Percentiles rank a stretch among this genome's conserved stretches.
Evolutionary conservation across 352 stramenopile genomes (phyloP).

Genomic region (Elongisporangium undulatum): DNA sequence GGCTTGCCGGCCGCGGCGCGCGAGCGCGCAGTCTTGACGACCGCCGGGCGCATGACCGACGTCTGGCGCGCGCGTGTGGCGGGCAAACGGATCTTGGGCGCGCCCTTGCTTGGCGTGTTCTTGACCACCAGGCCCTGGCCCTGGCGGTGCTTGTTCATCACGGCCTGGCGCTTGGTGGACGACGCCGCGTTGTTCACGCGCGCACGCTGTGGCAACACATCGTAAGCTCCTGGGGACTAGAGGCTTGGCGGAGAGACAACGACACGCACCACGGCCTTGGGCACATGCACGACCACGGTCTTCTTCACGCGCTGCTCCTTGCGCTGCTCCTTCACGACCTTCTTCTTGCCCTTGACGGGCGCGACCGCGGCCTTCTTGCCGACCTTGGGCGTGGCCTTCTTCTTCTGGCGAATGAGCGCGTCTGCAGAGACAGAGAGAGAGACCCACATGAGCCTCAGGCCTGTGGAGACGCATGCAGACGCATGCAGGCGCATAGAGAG

Average conservation of each 20-base stretch:
- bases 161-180: slow-evolving; percentile 55
- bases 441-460: neutral
- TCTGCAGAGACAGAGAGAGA: slow-evolving; percentile 14
- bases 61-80: slow-evolving; percentile 32
- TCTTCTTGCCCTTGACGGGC: slow-evolving; percentile 10
- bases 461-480: too few relatives aligned
- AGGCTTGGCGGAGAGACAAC: neutral
- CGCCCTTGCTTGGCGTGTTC: slow-evolving; percentile 12
- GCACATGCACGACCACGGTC: slow-evolving; percentile 57
- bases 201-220: slow-evolving; percentile 16
- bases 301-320: slow-evolving; percentile 75
- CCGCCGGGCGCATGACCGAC: slow-evolving; percentile 24
- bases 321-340: slow-evolving; percentile 17
- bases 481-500: neutral
- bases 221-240: neutral
- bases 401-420: slow-evolving; percentile 35
- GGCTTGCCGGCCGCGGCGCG: slow-evolving; percentile 7
- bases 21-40: slow-evolving; percentile 17
- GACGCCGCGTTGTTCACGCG: slow-evolving; percentile 39
- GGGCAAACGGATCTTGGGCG: slow-evolving; percentile 13
- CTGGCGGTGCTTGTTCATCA: slow-evolving; percentile 64
- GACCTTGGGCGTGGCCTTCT: slow-evolving; percentile 19
- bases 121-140: slow-evolving; percentile 37
- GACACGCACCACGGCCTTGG: slow-evolving; percentile 49
- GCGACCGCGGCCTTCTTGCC: slow-evolving; percentile 10